These are phyloP conservation scores for Euphorbia peplus DNA, from an alignment of 345 rosid species.

Conservation along the genomic window DNA sequence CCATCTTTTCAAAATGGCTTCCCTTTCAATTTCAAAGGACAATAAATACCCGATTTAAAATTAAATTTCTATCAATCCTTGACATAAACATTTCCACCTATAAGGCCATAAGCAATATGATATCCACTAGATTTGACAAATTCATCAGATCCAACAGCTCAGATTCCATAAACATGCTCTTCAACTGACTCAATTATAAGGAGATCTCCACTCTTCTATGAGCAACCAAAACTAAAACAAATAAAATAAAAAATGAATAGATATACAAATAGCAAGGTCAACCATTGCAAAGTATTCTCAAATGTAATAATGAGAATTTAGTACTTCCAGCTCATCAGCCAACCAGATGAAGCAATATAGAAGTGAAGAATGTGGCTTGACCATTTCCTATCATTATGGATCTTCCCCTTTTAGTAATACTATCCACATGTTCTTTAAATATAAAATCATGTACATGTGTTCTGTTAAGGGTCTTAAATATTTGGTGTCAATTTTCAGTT, in stretches of 20 bases:
- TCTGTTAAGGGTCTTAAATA: too few relatives aligned
- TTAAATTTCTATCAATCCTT: too few relatives aligned
- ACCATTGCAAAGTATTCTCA: not conserved
- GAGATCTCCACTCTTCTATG: not conserved
- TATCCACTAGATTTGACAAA: not conserved
- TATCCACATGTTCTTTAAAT: too few relatives aligned
- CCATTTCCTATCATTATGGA: not conserved
- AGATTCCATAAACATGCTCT: not conserved
- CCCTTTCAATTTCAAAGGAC: not conserved
- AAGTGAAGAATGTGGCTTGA: not conserved
- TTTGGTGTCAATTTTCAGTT: too few relatives aligned
- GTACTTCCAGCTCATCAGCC: slow-evolving; percentile 15
- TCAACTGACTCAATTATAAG: not conserved
- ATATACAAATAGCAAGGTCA: not conserved
- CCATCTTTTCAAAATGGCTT: not conserved
- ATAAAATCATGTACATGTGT: too few relatives aligned
- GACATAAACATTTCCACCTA: not conserved
- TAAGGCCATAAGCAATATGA: not conserved
- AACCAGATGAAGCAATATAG: not conserved
- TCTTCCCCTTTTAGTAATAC: not conserved
- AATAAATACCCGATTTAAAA: not conserved
- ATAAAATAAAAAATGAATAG: not conserved
- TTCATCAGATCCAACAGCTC: not conserved
- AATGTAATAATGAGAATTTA: not conserved
- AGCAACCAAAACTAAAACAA: not conserved